Percentiles rank a stretch among this genome's conserved stretches.
Evolutionary conservation across 495 filamentous ascomycete genomes (phyloP).

Genomic region (Aspergillus sparsus): DNA sequence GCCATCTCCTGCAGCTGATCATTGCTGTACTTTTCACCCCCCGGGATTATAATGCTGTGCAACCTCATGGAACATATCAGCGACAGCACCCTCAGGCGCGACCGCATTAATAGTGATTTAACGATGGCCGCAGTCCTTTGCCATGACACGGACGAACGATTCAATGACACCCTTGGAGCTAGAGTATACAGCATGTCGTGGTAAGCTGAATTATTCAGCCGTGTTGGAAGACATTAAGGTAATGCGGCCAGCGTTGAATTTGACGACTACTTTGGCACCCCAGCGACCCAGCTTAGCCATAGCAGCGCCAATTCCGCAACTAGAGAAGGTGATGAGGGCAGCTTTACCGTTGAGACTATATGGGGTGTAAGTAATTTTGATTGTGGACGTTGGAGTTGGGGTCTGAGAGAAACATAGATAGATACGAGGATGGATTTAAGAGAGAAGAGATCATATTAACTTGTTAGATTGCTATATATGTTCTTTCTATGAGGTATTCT

Average conservation of each 20-base stretch:
- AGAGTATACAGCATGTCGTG: slow-evolving; percentile 73
- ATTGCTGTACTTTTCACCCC: background rate
- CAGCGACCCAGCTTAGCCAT: too few relatives aligned
- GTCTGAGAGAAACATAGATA: too few relatives aligned
- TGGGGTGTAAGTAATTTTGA: too few relatives aligned
- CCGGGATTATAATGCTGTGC: slow-evolving; percentile 64
- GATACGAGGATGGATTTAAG: slow-evolving; percentile 30
- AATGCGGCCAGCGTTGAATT: too few relatives aligned
- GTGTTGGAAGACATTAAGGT: slow-evolving; percentile 64
- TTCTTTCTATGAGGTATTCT: too few relatives aligned
- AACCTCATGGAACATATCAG: slow-evolving; percentile 72
- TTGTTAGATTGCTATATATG: too few relatives aligned
- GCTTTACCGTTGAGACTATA: too few relatives aligned
- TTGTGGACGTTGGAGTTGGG: too few relatives aligned
- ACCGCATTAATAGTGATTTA: slow-evolving; percentile 76
- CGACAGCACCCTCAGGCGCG: slow-evolving; percentile 75
- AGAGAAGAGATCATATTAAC: too few relatives aligned
- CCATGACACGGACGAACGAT: slow-evolving; percentile 72
- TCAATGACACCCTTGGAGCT: slow-evolving; percentile 77
- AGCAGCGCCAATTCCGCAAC: too few relatives aligned
- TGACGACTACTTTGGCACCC: too few relatives aligned
- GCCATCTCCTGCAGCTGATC: slow-evolving; percentile 1
- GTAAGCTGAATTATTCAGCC: slow-evolving; percentile 57
- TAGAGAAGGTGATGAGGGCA: too few relatives aligned
- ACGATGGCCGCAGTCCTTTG: slow-evolving; percentile 69